A percentile compares a stretch with the other conserved stretches of the same genome.
These are phyloP conservation scores for Helicocarpus griseus DNA, from an alignment of 2,329 filamentous ascomycete species.

Conservation along the genomic window DNA sequence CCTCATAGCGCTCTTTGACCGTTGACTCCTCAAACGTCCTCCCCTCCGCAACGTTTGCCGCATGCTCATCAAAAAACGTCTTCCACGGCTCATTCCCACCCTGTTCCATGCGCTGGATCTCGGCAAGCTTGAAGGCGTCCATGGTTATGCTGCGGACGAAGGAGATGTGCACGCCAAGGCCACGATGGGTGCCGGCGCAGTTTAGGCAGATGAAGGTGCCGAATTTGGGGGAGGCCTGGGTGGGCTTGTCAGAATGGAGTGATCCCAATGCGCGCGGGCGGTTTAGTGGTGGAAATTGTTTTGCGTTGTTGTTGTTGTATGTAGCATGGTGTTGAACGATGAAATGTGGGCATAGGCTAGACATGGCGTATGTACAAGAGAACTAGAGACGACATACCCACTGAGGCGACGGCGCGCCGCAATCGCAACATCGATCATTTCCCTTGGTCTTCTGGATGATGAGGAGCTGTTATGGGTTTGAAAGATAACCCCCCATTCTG, in stretches of 20 bases:
- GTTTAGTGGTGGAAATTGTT: too few species aligned
- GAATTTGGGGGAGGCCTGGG: conserved; percentile 75
- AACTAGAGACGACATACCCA: conserved; percentile 55
- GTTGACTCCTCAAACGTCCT: conserved; percentile 76
- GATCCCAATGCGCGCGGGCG: too few species aligned
- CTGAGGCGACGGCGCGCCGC: conserved; percentile 89
- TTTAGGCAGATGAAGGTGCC: conserved; percentile 97
- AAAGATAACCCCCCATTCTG: not conserved
- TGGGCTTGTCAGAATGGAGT: not conserved
- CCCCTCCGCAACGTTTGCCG: conserved; percentile 56
- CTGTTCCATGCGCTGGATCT: conserved; percentile 87
- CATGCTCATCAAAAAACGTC: conserved; percentile 70
- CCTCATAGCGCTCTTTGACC: conserved; percentile 82
- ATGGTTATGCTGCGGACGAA: conserved; percentile 97
- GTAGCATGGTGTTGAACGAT: not conserved
- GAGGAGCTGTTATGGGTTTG: conserved; percentile 53
- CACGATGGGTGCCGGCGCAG: conserved; percentile 89
- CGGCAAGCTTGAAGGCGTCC: conserved; percentile 91
- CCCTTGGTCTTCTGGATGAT: conserved; percentile 82
- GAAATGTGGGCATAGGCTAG: conserved; percentile 1
- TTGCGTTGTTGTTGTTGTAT: conserved; percentile 4
- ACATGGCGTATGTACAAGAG: not conserved
- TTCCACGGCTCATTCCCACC: conserved; percentile 87
- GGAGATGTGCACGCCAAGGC: conserved; percentile 93
- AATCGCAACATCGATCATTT: conserved; percentile 91